Evolutionary conservation across 306 rosid species (phyloP).

Genomic region (Betula pendula): DNA sequence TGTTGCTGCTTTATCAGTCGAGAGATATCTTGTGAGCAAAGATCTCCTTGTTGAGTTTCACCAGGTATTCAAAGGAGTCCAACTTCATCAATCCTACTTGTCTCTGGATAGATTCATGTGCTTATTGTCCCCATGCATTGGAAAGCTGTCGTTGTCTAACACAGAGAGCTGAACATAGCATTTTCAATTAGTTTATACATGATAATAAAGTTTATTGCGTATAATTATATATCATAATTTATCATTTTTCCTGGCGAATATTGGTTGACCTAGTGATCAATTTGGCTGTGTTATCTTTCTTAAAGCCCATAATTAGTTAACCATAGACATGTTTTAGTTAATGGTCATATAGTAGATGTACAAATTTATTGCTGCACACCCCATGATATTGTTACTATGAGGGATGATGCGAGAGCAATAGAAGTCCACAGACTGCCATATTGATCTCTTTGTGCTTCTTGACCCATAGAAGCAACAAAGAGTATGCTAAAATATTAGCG

Average conservation of each 20-base stretch:
- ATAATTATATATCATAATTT: background rate
- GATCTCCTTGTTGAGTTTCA: constrained; percentile 87
- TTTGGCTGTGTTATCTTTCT: background rate
- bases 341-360: background rate
- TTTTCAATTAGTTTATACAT: constrained; percentile 13
- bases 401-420: background rate
- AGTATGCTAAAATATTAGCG: background rate
- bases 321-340: background rate
- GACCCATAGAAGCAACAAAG: background rate
- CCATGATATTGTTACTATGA: background rate
- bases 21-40: constrained; percentile 85
- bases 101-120: constrained; percentile 8
- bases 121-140: constrained; percentile 8
- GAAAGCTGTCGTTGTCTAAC: constrained; percentile 10
- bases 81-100: constrained; percentile 12
- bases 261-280: background rate
- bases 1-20: constrained; percentile 88
- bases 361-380: background rate
- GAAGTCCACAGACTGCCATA: background rate
- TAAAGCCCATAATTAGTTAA: background rate
- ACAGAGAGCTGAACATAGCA: background rate
- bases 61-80: constrained; percentile 61
- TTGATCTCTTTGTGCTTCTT: background rate
- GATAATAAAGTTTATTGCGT: constrained; percentile 1
- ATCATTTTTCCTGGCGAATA: constrained; percentile 6